A percentile compares a stretch with the other conserved stretches of the same genome.
Evolutionary conservation across 805 yeast genomes (phyloP).

Genomic region (Wickerhamomyces xylosicus): DNA sequence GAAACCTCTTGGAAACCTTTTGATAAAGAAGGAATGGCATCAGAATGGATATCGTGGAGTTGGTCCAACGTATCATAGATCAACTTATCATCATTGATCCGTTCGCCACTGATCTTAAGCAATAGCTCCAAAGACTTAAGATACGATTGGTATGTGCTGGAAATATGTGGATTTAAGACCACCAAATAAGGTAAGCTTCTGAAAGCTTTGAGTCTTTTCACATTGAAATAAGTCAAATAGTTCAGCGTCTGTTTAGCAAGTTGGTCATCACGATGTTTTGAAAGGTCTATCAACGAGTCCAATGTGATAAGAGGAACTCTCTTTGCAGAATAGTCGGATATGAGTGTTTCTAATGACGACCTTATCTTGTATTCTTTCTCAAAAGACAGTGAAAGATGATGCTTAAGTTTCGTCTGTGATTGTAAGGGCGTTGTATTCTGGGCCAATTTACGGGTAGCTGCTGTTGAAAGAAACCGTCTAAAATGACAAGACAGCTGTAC

Average conservation of each 20-base stretch:
- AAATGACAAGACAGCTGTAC: neutral
- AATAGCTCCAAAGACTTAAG: conserved; percentile 53
- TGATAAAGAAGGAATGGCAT: conserved; percentile 73
- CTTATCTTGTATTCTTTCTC: conserved; percentile 46
- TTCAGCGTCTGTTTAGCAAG: conserved; percentile 45
- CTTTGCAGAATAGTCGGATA: conserved; percentile 43
- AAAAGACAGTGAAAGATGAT: conserved; percentile 20
- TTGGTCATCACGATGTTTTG: conserved; percentile 20
- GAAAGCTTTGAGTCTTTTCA: conserved; percentile 61
- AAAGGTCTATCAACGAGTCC: conserved; percentile 36
- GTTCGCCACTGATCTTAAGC: conserved; percentile 30
- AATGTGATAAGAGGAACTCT: conserved; percentile 45
- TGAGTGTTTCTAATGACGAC: conserved; percentile 46
- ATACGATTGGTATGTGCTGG: conserved; percentile 66
- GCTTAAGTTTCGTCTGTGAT: neutral
- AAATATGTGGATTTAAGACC: conserved; percentile 78
- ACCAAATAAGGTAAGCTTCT: conserved; percentile 75
- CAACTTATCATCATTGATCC: conserved; percentile 23
- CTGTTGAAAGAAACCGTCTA: neutral
- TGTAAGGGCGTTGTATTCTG: neutral
- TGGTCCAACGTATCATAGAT: conserved; percentile 44
- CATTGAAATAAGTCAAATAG: conserved; percentile 48
- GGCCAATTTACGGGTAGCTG: neutral
- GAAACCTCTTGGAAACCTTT: conserved; percentile 70
- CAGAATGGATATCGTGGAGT: conserved; percentile 69